A percentile compares a stretch with the other conserved stretches of the same genome.
Evolutionary conservation across 306 rosid genomes (phyloP).

Genomic region (Oxytropis ochrocephala): DNA sequence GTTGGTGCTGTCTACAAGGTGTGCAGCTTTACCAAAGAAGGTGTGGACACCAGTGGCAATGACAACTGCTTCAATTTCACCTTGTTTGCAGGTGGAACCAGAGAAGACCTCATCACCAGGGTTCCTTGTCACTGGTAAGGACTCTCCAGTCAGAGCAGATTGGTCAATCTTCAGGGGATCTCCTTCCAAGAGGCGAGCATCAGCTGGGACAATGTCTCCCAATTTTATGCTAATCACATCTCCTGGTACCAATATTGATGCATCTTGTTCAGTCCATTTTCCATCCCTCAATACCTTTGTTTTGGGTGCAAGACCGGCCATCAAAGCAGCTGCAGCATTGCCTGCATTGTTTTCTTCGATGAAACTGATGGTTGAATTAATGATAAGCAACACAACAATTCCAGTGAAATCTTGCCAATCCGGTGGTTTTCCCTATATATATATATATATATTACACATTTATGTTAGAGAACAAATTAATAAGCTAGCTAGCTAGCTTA

Average conservation of each 20-base stretch:
- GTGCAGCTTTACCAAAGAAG: slow-evolving; percentile 90
- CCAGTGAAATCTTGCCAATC: slow-evolving; percentile 87
- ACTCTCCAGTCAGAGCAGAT: slow-evolving; percentile 80
- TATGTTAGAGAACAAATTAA: not conserved
- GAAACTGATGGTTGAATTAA: slow-evolving; percentile 74
- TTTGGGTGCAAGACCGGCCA: slow-evolving; percentile 96
- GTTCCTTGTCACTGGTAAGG: slow-evolving; percentile 66
- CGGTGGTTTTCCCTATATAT: slow-evolving; percentile 58
- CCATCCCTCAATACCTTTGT: slow-evolving; percentile 78
- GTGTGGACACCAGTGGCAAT: slow-evolving; percentile 83
- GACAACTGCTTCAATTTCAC: slow-evolving; percentile 78
- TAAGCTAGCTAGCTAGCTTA: no score
- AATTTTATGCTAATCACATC: slow-evolving; percentile 76
- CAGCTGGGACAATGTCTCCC: slow-evolving; percentile 88
- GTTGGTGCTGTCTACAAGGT: slow-evolving; percentile 83
- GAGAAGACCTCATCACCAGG: slow-evolving; percentile 68
- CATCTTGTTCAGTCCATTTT: slow-evolving; percentile 72
- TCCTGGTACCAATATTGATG: slow-evolving; percentile 76
- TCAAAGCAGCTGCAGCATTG: slow-evolving; percentile 83
- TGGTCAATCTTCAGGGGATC: slow-evolving; percentile 87
- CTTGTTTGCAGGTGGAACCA: slow-evolving; percentile 88
- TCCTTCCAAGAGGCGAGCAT: slow-evolving; percentile 76
- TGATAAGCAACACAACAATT: slow-evolving; percentile 53
- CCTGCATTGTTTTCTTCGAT: slow-evolving; percentile 88
- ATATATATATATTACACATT: not conserved